These are phyloP conservation scores for Coemansia sp. DNA, from an alignment of 192 early-diverging fungal genomes.

Conservation along the genomic window DNA sequence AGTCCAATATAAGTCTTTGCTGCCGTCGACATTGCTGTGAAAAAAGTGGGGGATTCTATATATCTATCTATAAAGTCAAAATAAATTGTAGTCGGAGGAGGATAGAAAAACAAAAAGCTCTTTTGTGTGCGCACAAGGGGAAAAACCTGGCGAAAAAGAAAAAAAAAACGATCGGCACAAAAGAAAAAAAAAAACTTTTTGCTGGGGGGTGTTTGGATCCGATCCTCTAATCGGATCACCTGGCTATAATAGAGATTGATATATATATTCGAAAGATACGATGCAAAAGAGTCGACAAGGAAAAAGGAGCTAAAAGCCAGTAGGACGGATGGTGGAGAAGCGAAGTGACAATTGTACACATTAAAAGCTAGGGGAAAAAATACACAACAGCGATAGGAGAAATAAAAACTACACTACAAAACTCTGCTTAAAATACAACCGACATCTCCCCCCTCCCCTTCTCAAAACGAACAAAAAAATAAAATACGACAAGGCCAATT, in stretches of 20 bases:
- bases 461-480: background rate
- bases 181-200: slow-evolving; percentile 7
- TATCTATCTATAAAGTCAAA: slow-evolving; percentile 6
- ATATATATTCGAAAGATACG: background rate
- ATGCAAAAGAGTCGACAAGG: too few species aligned
- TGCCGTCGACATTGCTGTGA: slow-evolving; percentile 15
- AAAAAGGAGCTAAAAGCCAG: background rate
- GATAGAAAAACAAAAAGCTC: background rate
- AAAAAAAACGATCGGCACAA: background rate
- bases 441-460: background rate
- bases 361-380: background rate
- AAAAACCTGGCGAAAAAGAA: background rate
- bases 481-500: background rate
- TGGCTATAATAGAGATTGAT: background rate
- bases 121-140: background rate
- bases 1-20: slow-evolving; percentile 68
- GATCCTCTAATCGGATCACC: background rate
- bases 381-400: slow-evolving; percentile 3
- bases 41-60: slow-evolving; percentile 5
- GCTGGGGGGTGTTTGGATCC: slow-evolving; percentile 1
- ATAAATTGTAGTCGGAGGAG: background rate
- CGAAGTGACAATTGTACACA: background rate
- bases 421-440: slow-evolving; percentile 7
- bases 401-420: slow-evolving; percentile 4
- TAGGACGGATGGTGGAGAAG: background rate